Conservation (phyloP, 2,329 filamentous ascomycete genomes). For the Orbilia brochopaga region DNA sequence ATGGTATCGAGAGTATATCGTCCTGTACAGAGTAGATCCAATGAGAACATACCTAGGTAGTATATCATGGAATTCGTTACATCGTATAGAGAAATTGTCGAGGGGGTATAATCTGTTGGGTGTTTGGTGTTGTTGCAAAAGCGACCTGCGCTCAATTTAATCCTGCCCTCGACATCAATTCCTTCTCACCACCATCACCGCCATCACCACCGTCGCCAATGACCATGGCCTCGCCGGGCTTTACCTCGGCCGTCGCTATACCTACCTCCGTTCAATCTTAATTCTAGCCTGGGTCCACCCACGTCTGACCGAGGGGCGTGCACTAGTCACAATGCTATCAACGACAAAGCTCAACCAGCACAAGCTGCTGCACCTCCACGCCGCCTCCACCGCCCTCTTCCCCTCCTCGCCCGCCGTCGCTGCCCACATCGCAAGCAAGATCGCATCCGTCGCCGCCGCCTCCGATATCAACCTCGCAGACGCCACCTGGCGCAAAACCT, state of each 20-base stretch:
- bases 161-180: background rate
- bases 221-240: background rate
- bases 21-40: background rate
- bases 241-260: background rate
- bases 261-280: too few relatives aligned
- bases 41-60: background rate
- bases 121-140: conserved; percentile 19
- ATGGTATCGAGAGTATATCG: too few relatives aligned
- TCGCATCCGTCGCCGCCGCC: conserved; percentile 13
- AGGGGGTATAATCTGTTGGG: background rate
- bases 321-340: too few relatives aligned
- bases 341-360: conserved; percentile 38
- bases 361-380: conserved; percentile 35
- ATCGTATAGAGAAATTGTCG: background rate
- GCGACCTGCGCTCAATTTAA: background rate
- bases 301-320: too few relatives aligned
- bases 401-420: conserved; percentile 31
- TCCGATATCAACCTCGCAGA: conserved; percentile 28
- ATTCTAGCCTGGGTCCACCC: too few relatives aligned
- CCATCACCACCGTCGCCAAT: background rate
- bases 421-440: conserved; percentile 26
- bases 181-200: background rate
- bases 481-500: conserved; percentile 40
- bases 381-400: conserved; percentile 32
- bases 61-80: background rate